Evolutionary conservation across 2,329 filamentous ascomycete species (phyloP).

Genomic region (Daldinia eschscholtzii): DNA sequence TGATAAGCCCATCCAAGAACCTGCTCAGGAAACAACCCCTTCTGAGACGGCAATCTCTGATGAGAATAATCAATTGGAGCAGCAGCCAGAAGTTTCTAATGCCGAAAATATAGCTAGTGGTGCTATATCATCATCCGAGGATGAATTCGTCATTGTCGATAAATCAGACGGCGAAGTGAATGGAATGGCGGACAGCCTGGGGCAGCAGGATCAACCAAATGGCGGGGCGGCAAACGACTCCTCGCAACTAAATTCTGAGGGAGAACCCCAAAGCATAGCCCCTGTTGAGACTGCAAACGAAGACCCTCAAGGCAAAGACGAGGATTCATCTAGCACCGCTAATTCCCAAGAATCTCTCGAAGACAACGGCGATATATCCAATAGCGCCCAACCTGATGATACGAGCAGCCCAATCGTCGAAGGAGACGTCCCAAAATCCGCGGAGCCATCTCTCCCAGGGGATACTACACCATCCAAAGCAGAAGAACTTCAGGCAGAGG

Average conservation of each 20-base stretch:
- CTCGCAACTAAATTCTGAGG: not conserved
- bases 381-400: not conserved
- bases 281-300: not conserved
- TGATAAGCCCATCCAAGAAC: not conserved
- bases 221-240: not conserved
- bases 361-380: not conserved
- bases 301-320: not conserved
- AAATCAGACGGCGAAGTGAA: not conserved
- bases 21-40: not conserved
- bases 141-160: constrained; percentile 8
- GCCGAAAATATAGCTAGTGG: not conserved
- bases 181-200: not conserved
- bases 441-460: not conserved
- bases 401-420: not conserved
- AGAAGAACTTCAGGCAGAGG: not conserved
- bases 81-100: not conserved
- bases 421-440: not conserved
- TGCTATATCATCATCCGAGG: not conserved
- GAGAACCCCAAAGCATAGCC: not conserved
- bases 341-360: not conserved
- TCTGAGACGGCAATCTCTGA: not conserved
- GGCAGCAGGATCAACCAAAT: not conserved
- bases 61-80: not conserved
- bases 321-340: not conserved
- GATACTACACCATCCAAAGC: not conserved